Percentiles rank a stretch among this genome's conserved stretches.
phyloP scores from a whole-genome alignment of 768 basidiomycete genomes.

The Lactarius tabidus region DNA sequence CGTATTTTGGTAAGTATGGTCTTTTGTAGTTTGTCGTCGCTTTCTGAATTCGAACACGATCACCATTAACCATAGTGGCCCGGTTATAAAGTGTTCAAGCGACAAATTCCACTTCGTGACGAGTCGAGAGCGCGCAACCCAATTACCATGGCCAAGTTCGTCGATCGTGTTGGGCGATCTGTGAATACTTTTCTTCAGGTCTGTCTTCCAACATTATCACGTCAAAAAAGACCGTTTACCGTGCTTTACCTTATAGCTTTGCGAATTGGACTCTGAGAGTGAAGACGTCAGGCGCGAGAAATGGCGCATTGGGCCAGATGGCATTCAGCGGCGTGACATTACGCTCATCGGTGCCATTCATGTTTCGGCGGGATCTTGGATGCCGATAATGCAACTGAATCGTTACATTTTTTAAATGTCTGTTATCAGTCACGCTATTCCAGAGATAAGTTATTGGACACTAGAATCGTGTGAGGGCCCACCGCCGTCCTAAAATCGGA shows the following conservation, averaged over 20 bases:
- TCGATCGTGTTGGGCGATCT: background rate
- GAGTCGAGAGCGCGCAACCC: background rate
- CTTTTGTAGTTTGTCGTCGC: background rate
- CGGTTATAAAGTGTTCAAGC: background rate
- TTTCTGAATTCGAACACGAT: background rate
- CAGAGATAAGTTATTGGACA: background rate
- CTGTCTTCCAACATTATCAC: background rate
- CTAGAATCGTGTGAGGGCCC: background rate
- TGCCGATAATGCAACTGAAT: background rate
- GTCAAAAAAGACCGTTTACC: background rate
- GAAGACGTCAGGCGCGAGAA: fast-evolving
- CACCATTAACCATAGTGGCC: background rate
- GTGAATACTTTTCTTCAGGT: background rate
- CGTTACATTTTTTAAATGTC: background rate
- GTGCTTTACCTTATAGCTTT: background rate
- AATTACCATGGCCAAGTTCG: background rate
- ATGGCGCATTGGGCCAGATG: background rate
- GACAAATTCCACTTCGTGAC: background rate
- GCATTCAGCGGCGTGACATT: background rate
- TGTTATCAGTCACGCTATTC: background rate
- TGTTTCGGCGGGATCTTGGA: background rate
- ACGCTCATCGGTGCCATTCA: background rate
- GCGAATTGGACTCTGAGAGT: background rate
- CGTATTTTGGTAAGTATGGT: background rate
- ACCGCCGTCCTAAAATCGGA: background rate